Base-by-base conservation (phyloP, 257 asterid species). In the Coffea eugenioides region DNA sequence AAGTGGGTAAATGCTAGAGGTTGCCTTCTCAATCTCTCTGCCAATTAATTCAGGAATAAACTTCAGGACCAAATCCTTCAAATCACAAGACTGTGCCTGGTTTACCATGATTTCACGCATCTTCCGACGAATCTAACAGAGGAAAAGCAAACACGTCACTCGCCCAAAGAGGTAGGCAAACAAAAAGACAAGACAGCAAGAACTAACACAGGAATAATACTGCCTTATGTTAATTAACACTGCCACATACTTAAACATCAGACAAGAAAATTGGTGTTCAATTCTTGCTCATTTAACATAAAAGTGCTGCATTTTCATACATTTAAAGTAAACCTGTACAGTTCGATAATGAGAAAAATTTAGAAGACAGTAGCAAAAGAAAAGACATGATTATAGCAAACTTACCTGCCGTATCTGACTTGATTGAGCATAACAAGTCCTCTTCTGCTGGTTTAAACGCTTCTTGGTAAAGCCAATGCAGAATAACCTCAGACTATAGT, bases 391-490 rank as follows among this genome's bases (percentile, higher is more conserved):
- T 8, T n/a, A 49, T 9, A 31, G 57, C 69, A 69, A 45, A 75
- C 41, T 80, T 79, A 94, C 98, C 83, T 93, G 94, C 41, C 96
- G 96, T 9, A 89, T 93, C 83, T 93, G 97, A 84, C 97, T 93
- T 4, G 98, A 84, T 75, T 90, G 94, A 0, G 98, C 98, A 56
- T 93, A 93, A 54, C 97, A 93, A n/a, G 98, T 93, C 85, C 94
- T 90, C 87, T 92, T 93, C 83, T 89, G 96, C 80, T 93, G 98
- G 90, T 93, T 92, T 7, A 81, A 87, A 8, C 94, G 96, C 92
- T 93, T 93, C 88, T 93, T 93, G 0, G 98, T 93, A 84, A 93
- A 93, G 82, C 88, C 97, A 83, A 93, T 93, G 86, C 98, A 92
- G 86, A 93, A 93, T 90, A 93, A 45, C 83, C 97, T 88, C 85